Percentiles rank a stretch among this genome's conserved stretches.
These are phyloP conservation scores for Orychophragmus violaceus DNA, from an alignment of 345 rosid species.

Conservation along the genomic window DNA sequence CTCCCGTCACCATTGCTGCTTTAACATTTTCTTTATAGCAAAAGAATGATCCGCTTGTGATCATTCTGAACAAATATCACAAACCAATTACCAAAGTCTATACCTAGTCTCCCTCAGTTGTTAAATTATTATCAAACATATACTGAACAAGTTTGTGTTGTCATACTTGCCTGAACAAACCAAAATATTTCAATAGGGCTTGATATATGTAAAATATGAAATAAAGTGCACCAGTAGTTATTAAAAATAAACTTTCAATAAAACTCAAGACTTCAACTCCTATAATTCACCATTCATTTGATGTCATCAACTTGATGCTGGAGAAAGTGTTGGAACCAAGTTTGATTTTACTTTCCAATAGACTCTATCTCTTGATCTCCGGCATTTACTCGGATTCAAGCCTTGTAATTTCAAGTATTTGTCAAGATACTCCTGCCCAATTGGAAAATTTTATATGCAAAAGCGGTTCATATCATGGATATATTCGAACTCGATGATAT, in stretches of 20 bases:
- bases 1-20: too few relatives aligned
- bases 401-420: background rate
- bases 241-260: background rate
- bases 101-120: too few relatives aligned
- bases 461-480: background rate
- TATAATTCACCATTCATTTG: background rate
- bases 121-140: too few relatives aligned
- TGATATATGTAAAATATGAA: background rate
- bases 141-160: too few relatives aligned
- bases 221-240: background rate
- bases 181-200: background rate
- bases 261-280: background rate
- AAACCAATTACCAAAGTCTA: too few relatives aligned
- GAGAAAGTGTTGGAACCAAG: background rate
- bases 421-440: background rate
- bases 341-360: background rate
- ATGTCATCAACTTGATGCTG: background rate
- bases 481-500: background rate
- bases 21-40: too few relatives aligned
- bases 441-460: background rate
- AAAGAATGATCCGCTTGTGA: too few relatives aligned
- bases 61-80: too few relatives aligned
- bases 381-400: background rate
- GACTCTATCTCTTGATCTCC: conserved; percentile 4
- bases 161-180: too few relatives aligned